Percentiles rank a stretch among this genome's conserved stretches.
These are phyloP conservation scores for Mycena citricolor DNA, from an alignment of 1,284 basidiomycete species.

Conservation along the genomic window DNA sequence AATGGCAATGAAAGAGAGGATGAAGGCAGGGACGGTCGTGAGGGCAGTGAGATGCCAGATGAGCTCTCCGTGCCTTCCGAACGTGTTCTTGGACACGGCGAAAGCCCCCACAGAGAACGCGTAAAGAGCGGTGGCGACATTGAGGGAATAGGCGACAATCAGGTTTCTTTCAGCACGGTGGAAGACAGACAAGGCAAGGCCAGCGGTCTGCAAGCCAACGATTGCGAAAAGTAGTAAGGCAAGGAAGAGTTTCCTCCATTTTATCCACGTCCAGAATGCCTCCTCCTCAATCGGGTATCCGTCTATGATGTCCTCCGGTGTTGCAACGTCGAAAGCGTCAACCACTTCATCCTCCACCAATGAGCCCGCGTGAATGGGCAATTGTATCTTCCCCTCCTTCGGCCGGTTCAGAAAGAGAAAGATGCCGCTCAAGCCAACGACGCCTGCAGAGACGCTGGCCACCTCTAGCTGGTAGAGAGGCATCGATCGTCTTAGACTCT, in stretches of 20 bases:
- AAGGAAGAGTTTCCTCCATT: conserved; percentile 54
- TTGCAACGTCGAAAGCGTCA: conserved; percentile 83
- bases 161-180: conserved; percentile 35
- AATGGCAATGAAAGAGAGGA: conserved; percentile 52
- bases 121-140: conserved; percentile 63
- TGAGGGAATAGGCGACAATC: conserved; percentile 46
- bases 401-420: conserved; percentile 41
- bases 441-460: conserved; percentile 18
- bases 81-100: conserved; percentile 53
- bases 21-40: conserved; percentile 51
- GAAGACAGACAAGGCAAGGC: conserved; percentile 50
- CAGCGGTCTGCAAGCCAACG: conserved; percentile 50
- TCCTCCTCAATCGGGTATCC: conserved; percentile 74
- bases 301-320: conserved; percentile 67
- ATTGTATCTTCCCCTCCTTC: conserved; percentile 53
- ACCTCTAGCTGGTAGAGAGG: conserved; percentile 54
- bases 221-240: conserved; percentile 44
- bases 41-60: conserved; percentile 67
- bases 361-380: conserved; percentile 45
- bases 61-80: conserved; percentile 55
- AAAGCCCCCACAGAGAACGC: conserved; percentile 50
- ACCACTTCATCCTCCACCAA: conserved; percentile 27
- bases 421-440: conserved; percentile 21
- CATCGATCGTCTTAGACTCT: too few relatives aligned
- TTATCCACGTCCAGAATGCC: conserved; percentile 71